Base-by-base conservation (phyloP, 1,284 basidiomycete species). In the Ustilago trichophora region DNA sequence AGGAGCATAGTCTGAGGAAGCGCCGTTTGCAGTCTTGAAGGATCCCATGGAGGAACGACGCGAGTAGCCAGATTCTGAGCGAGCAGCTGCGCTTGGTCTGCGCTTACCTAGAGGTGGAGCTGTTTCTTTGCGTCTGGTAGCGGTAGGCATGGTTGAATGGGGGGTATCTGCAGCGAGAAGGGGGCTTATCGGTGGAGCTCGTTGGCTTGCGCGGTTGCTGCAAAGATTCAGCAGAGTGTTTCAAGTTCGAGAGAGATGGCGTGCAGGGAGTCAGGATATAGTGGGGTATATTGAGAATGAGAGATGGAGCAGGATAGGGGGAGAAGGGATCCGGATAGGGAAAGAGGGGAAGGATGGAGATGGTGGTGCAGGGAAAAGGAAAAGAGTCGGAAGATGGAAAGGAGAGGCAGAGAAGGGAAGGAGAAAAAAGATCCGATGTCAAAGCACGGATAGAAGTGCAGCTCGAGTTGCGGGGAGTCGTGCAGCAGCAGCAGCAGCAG, bases 21-120 rank as follows among this genome's bases (percentile, higher is more conserved):
- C 46, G 22, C 56, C 60, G 3, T 54, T 49, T 12, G 65, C 65
- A 11, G 66, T 69, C 35, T 45, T 64, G 48, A 64, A 64, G 5
- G 66, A 69, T 29, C 55, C 52, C 16, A 37, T 18, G 15, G 66
- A 69, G 16, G 59, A 69, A 15, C 59, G 50, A 25, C 66, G 52
- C 22, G 56, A 60, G 24, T 52, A 44, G 32, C 56, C 57, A 6
- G 57, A 60, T 46, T 67, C 64, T 5, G 57, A 56, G 11, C 53
- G 57, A 19, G 40, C 60, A n/a, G 53, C 31, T 21, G 33, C 60
- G 13, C 53, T 56, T 29, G 60, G 60, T 3, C 44, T 34, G 16
- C 53, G 48, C 53, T 63, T 63, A 2, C 45, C 29, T 1, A n/a
- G 12, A 4, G 54, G 33, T 18, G 38, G 51, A 2, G 46, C 25